Evolutionary conservation across 2,329 filamentous ascomycete genomes (phyloP).

Genomic region (Colletotrichum orchidophilum): DNA sequence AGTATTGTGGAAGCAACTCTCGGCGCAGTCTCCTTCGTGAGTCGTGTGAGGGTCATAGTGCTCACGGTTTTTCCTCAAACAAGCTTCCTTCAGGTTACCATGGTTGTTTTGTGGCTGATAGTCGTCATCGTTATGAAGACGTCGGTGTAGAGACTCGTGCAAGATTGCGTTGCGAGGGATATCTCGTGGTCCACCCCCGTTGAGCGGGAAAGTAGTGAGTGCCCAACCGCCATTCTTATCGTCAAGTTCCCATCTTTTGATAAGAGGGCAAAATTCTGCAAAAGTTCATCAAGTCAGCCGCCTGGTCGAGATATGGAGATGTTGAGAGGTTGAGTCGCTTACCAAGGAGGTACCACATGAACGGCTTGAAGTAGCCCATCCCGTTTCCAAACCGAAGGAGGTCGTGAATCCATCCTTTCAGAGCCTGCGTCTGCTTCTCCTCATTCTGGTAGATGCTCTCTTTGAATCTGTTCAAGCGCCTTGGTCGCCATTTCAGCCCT

Average conservation of each 20-base stretch:
- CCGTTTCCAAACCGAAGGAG: conserved; percentile 48
- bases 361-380: conserved; percentile 46
- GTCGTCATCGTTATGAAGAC: conserved; percentile 40
- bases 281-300: not conserved
- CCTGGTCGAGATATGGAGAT: conserved; percentile 26
- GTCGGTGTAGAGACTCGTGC: conserved; percentile 47
- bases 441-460: conserved; percentile 15
- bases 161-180: conserved; percentile 49
- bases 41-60: not conserved
- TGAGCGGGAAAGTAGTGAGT: too few species aligned
- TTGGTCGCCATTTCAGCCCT: not conserved
- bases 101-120: conserved; percentile 48
- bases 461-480: conserved; percentile 39
- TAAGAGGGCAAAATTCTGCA: conserved; percentile 39
- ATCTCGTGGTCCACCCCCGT: conserved; percentile 47
- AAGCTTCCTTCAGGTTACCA: conserved; percentile 19
- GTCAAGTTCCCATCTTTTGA: conserved; percentile 50
- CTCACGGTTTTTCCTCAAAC: not conserved
- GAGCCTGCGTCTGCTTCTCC: conserved; percentile 38
- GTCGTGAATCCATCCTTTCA: conserved; percentile 48
- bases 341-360: conserved; percentile 55
- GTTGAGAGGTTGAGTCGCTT: conserved; percentile 33
- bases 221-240: conserved; percentile 41
- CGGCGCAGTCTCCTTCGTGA: not conserved
- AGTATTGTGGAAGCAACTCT: not conserved